phyloP scores from a whole-genome alignment of 208 protist species.

The Crithidia fasciculata region DNA sequence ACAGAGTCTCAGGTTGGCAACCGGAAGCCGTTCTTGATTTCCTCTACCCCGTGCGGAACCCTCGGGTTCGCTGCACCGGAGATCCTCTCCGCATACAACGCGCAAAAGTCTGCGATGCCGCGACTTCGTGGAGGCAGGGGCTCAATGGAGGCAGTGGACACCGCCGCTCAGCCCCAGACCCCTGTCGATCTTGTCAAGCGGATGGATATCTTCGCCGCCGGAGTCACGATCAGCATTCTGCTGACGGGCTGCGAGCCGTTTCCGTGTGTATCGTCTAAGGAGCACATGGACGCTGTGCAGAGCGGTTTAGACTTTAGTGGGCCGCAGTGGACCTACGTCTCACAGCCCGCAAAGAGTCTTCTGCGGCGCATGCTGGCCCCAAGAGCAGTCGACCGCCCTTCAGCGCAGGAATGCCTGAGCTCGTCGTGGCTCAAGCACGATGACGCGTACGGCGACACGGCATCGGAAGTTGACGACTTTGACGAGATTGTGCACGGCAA shows the following conservation, averaged over 20 bases:
- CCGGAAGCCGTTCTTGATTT: conserved; percentile 22
- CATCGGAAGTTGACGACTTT: conserved; percentile 14
- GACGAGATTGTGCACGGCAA: conserved; percentile 19
- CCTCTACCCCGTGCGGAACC: conserved; percentile 56
- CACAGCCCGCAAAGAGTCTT: conserved; percentile 43
- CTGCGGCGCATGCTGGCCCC: conserved; percentile 51
- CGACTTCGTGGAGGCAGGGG: conserved; percentile 9
- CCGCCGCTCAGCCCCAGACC: conserved; percentile 26
- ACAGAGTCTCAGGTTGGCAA: conserved; percentile 6
- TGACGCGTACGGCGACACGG: conserved; percentile 22
- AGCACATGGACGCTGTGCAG: conserved; percentile 49
- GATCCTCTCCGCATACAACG: conserved; percentile 53
- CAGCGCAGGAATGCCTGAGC: conserved; percentile 51
- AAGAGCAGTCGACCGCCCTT: conserved; percentile 42
- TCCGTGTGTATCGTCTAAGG: conserved; percentile 40
- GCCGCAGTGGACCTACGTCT: conserved; percentile 56
- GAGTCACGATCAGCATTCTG: conserved; percentile 59
- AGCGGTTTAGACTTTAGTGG: conserved; percentile 47
- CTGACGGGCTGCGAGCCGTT: conserved; percentile 68
- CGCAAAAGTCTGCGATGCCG: conserved; percentile 22
- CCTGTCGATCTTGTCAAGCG: conserved; percentile 50
- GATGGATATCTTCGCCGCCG: conserved; percentile 73
- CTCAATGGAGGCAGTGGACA: conserved; percentile 6
- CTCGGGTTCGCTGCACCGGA: conserved; percentile 64
- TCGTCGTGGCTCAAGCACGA: conserved; percentile 43